Base-by-base conservation (phyloP, 2,329 filamentous ascomycete species). In the Raffaelea deltoideospora region DNA sequence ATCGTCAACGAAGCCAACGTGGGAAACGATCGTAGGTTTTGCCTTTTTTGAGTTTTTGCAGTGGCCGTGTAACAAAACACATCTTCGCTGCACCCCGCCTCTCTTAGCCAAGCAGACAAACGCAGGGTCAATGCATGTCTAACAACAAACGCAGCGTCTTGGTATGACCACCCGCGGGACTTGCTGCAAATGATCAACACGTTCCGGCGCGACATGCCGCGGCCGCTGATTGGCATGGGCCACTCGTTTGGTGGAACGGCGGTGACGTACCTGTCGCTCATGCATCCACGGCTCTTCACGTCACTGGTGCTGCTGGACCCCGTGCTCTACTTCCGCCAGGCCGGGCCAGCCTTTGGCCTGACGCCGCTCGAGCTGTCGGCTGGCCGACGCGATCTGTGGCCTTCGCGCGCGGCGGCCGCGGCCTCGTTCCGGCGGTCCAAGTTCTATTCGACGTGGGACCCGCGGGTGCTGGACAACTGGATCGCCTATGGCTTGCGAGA, bases 171-270 rank as follows among this genome's bases (percentile, higher is more conserved):
- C 53, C 63, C 82, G 32, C 75, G 87, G 33, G 88, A 96, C 55
- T 71, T 94, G 4, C 67, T 90, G 15, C 75, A 88, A 51, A 71
- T 95, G 58, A 69, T 90, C 60, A 95, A 94, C 57, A 66, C 73
- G 37, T 88, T 94, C 58, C 80, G 84, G 30, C 61, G 67, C 13
- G 64, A 81, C 43, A 86, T 90, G 69, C 79, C 82, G 11, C 79
- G 80, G 1, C 88, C 88, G 2, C 64, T 95, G 17, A 59, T 95
- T 43, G 87, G 83, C 39, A 57, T 96, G 21, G 88, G 85, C 14
- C 88, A 96, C 59, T 93, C 84, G 47, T 87, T 93, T 64, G 88
- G 88, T 47, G 86, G 70, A 45, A 73, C 72, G 51, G 72, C 81
- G 40, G 66, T 95, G 37, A 65, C 71, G 37, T 76, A 84, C 47